Conservation (phyloP, 2,329 filamentous ascomycete genomes). For the Aspergillus phoenicis region DNA sequence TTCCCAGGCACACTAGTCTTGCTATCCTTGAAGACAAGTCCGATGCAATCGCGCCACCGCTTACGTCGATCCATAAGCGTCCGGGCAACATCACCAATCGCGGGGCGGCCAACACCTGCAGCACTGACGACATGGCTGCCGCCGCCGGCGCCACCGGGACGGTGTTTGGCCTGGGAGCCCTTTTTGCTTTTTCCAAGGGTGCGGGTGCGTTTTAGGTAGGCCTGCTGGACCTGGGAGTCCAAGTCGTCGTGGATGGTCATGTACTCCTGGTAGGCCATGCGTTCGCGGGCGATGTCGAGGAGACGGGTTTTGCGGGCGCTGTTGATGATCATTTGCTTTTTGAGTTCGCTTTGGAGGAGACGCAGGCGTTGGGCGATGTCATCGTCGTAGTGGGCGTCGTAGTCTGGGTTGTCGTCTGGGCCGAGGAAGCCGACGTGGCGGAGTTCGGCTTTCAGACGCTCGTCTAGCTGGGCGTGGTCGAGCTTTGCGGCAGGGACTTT, state of each 20-base stretch:
- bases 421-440: conserved; percentile 86
- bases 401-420: conserved; percentile 70
- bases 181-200: conserved; percentile 95
- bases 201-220: conserved; percentile 92
- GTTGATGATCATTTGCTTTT: conserved; percentile 82
- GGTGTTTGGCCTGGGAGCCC: conserved; percentile 64
- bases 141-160: conserved; percentile 69
- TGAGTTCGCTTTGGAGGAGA: conserved; percentile 77
- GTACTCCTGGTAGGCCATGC: conserved; percentile 96
- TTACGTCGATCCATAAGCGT: conserved; percentile 88
- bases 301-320: conserved; percentile 86
- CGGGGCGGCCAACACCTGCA: conserved; percentile 52
- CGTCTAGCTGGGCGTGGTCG: conserved; percentile 84
- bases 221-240: conserved; percentile 89
- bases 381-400: conserved; percentile 88
- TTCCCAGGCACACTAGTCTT: conserved; percentile 71
- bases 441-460: conserved; percentile 87
- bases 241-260: conserved; percentile 95
- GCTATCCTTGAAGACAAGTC: conserved; percentile 85
- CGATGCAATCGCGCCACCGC: conserved; percentile 89
- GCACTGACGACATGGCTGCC: conserved; percentile 59
- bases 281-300: conserved; percentile 83
- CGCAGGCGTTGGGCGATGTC: conserved; percentile 89
- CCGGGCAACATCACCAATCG: conserved; percentile 85
- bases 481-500: conserved; percentile 77